Percentiles rank a stretch among this genome's conserved stretches.
These are phyloP conservation scores for Cercospora beticola DNA, from an alignment of 2,329 filamentous ascomycete species.

Conservation along the genomic window DNA sequence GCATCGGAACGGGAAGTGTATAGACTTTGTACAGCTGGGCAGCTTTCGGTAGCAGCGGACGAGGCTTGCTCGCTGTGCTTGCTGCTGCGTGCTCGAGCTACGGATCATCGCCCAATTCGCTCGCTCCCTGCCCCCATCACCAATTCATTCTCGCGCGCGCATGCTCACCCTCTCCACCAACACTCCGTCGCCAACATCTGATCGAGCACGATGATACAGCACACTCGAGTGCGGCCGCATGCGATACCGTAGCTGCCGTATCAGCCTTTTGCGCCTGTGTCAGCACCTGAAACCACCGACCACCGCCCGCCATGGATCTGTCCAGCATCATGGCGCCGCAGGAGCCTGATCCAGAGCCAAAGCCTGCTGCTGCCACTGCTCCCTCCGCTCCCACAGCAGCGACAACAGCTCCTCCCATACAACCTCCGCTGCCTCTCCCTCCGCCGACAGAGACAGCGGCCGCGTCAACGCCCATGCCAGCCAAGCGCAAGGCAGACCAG, in stretches of 20 bases:
- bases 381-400: slow-evolving; percentile 4
- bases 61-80: neutral
- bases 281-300: slow-evolving; percentile 13
- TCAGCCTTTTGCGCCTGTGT: slow-evolving; percentile 13
- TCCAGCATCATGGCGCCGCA: slow-evolving; percentile 8
- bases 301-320: slow-evolving; percentile 10
- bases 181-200: neutral
- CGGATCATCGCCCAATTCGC: neutral
- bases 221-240: neutral
- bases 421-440: slow-evolving; percentile 16
- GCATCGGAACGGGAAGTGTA: neutral
- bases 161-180: neutral
- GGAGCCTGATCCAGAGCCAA: slow-evolving; percentile 11
- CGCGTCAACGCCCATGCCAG: slow-evolving; percentile 21
- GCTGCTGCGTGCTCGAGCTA: neutral
- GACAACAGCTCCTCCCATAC: slow-evolving; percentile 7
- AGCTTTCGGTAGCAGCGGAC: slow-evolving; percentile 1
- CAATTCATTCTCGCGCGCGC: neutral
- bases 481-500: slow-evolving; percentile 23
- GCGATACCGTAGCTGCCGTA: neutral
- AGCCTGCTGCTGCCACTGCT: neutral
- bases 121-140: neutral
- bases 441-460: slow-evolving; percentile 5
- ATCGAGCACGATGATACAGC: slow-evolving; percentile 3
- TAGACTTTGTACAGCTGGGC: slow-evolving; percentile 4